These are phyloP conservation scores for Leishmania mexicana DNA, from an alignment of 208 protist genomes.

Conservation along the genomic window DNA sequence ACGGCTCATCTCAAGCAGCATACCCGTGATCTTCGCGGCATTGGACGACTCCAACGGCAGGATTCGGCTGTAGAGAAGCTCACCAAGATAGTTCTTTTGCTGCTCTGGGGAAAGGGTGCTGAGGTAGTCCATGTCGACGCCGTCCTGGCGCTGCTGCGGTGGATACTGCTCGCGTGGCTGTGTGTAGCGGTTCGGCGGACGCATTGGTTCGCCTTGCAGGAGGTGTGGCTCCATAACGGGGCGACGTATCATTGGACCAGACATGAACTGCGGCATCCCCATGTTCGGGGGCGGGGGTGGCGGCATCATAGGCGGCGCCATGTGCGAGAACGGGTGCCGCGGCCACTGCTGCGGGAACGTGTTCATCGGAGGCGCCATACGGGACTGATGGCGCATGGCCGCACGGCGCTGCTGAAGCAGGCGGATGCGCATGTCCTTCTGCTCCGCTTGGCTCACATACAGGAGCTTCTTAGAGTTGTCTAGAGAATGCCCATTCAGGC, in stretches of 20 bases:
- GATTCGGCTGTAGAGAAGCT: constrained; percentile 67
- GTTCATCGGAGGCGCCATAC: constrained; percentile 34
- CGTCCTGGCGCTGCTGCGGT: constrained; percentile 6
- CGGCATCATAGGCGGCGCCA: constrained; percentile 33
- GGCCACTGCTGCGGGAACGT: constrained; percentile 39
- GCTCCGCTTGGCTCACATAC: constrained; percentile 95
- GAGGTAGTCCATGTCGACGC: constrained; percentile 45
- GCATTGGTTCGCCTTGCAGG: constrained; percentile 31
- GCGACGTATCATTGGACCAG: constrained; percentile 39
- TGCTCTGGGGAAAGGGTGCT: constrained; percentile 60
- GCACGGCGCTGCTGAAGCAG: constrained; percentile 85
- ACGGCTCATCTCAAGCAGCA: constrained; percentile 80
- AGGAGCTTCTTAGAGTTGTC: constrained; percentile 86
- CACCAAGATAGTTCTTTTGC: constrained; percentile 79
- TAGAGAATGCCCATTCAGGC: constrained; percentile 92
- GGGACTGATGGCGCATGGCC: constrained; percentile 35
- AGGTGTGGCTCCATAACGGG: constrained; percentile 29
- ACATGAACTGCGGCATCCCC: constrained; percentile 37
- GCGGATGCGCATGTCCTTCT: constrained; percentile 89
- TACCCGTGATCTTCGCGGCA: constrained; percentile 78
- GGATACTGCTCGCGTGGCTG: constrained; percentile 22
- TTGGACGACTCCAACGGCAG: constrained; percentile 43
- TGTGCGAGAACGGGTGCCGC: constrained; percentile 25
- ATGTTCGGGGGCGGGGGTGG: constrained; percentile 21
- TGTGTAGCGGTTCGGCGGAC: constrained; percentile 32